These are phyloP conservation scores for Ascocoryne sarcoides DNA, from an alignment of 2,329 filamentous ascomycete genomes.

Conservation along the genomic window DNA sequence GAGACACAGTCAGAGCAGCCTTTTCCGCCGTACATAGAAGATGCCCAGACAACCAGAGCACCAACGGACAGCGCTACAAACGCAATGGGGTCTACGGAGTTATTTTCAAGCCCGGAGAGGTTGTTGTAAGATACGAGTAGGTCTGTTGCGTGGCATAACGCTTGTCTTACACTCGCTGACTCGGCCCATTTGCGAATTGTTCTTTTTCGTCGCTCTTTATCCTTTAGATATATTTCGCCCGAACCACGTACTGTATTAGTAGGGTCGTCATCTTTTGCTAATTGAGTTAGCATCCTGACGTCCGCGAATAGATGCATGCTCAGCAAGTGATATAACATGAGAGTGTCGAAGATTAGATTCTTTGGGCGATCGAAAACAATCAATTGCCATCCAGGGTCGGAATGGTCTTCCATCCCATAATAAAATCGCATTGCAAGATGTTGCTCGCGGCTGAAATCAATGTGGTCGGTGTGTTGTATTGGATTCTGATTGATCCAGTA, in stretches of 20 bases:
- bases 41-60: conserved; percentile 31
- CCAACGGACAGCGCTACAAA: conserved; percentile 29
- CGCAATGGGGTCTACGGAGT: conserved; percentile 26
- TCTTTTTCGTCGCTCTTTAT: conserved; percentile 16
- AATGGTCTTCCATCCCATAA: conserved; percentile 19
- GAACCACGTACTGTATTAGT: conserved; percentile 11
- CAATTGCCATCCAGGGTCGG: conserved; percentile 11
- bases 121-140: conserved; percentile 22
- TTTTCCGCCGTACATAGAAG: conserved; percentile 26
- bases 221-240: conserved; percentile 13
- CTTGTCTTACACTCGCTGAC: conserved; percentile 26
- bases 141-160: conserved; percentile 29
- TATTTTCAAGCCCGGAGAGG: background rate
- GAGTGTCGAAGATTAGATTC: conserved; percentile 26
- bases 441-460: too few species aligned
- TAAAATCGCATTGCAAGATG: conserved; percentile 17
- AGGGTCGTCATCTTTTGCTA: conserved; percentile 20
- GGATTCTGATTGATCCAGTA: conserved; percentile 10
- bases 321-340: conserved; percentile 32
- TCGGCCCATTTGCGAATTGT: conserved; percentile 26
- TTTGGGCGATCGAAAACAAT: conserved; percentile 29
- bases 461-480: conserved; percentile 3
- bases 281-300: conserved; percentile 24
- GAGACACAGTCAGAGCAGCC: conserved; percentile 24
- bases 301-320: conserved; percentile 32